Percentiles rank a stretch among this genome's conserved stretches.
phyloP scores from a whole-genome alignment of 1,284 basidiomycete genomes.

The Cryptococcus jaspeensis region DNA sequence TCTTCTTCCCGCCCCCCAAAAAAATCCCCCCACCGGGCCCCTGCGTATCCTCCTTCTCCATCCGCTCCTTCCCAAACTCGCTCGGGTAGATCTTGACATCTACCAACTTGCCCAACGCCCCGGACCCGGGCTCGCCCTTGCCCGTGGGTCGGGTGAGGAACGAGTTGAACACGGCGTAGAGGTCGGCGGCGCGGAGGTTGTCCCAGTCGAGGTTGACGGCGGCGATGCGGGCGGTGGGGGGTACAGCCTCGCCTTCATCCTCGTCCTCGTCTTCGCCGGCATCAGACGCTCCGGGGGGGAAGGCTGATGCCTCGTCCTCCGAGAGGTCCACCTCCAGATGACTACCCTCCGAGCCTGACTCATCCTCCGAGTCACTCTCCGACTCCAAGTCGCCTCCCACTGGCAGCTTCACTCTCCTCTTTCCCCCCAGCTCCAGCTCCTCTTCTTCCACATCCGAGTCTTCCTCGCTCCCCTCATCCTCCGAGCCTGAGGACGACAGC shows the following conservation, averaged over 20 bases:
- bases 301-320: slow-evolving; percentile 59
- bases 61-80: slow-evolving; percentile 86
- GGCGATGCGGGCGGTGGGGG: slow-evolving; percentile 71
- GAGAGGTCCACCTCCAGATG: slow-evolving; percentile 61
- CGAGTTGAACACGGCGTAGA: slow-evolving; percentile 92
- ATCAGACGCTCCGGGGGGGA: slow-evolving; percentile 28
- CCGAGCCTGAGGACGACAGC: slow-evolving; percentile 75
- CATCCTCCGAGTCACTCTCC: slow-evolving; percentile 42
- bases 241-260: slow-evolving; percentile 40
- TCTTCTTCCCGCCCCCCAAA: slow-evolving; percentile 24
- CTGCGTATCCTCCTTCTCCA: slow-evolving; percentile 82
- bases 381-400: slow-evolving; percentile 44
- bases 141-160: slow-evolving; percentile 57
- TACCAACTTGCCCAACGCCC: slow-evolving; percentile 61
- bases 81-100: slow-evolving; percentile 85
- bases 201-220: slow-evolving; percentile 99
- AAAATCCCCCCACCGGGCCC: slow-evolving; percentile 90
- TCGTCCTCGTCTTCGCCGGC: slow-evolving; percentile 47
- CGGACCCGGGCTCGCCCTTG: slow-evolving; percentile 14
- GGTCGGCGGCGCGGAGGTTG: slow-evolving; percentile 82
- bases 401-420: slow-evolving; percentile 21
- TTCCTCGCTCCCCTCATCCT: slow-evolving; percentile 62
- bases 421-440: slow-evolving; percentile 55
- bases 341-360: slow-evolving; percentile 51
- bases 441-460: slow-evolving; percentile 48